A percentile compares a stretch with the other conserved stretches of the same genome.
Conservation (phyloP, 371 early-diverging fungal species). For the Mucor indicus region DNA sequence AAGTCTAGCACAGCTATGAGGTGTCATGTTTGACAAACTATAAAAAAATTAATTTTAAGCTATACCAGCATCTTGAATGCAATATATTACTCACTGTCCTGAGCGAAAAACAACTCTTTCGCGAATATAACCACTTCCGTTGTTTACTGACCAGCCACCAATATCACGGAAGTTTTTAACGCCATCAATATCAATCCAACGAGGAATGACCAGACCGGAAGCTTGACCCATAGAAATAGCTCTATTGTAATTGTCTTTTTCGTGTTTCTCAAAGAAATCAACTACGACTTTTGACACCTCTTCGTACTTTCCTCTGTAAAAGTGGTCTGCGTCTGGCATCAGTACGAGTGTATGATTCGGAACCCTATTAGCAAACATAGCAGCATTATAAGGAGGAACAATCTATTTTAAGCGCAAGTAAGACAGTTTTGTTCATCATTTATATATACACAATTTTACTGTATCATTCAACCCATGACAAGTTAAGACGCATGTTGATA, state of each 20-base stretch:
- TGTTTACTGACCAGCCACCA: constrained; percentile 50
- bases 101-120: constrained; percentile 39
- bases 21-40: constrained; percentile 34
- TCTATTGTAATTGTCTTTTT: constrained; percentile 32
- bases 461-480: constrained; percentile 56
- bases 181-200: constrained; percentile 58
- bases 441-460: constrained; percentile 22
- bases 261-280: constrained; percentile 38
- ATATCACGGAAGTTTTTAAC: constrained; percentile 63
- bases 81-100: constrained; percentile 11
- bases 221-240: constrained; percentile 32
- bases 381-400: constrained; percentile 57
- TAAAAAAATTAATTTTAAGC: background rate
- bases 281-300: constrained; percentile 39
- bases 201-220: constrained; percentile 23
- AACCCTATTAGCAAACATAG: constrained; percentile 47
- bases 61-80: background rate
- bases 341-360: constrained; percentile 51
- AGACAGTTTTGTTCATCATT: background rate
- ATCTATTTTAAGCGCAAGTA: constrained; percentile 25
- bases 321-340: constrained; percentile 57
- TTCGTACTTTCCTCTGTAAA: constrained; percentile 45
- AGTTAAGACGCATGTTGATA: constrained; percentile 54
- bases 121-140: constrained; percentile 47
- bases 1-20: constrained; percentile 43